Evolutionary conservation across 2,329 filamentous ascomycete species (phyloP), one percentile per base, ranked within the genome.

Genomic region (Sodiomyces alkalinus): DNA sequence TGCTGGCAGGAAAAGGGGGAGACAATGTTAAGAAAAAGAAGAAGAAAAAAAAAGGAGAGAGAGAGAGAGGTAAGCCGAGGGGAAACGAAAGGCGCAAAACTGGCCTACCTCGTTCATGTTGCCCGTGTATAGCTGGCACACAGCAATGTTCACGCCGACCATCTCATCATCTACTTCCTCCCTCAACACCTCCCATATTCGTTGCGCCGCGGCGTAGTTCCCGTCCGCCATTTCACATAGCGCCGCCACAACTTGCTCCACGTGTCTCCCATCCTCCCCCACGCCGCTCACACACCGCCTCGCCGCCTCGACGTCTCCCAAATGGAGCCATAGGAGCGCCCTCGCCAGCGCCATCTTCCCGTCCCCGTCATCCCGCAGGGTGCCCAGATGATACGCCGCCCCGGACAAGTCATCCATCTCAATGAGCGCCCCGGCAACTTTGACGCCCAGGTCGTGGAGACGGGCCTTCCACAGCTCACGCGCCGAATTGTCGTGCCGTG

Each of bases 321-420:
- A 58, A 22, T 81, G 70, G 23, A 94, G 56, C 62, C 75, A 80
- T 19, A 94, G 53, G 20, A 96, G 58, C 3, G 77, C 68, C 35
- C 60, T 63, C 4, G 67, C 57, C 9, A 62, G 50, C 3, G 51
- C 50, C 35, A 65, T 40, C 49, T 56, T 53, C 13, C 51, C 45
- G 41, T 56, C 43, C 13, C 51, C 43, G 3, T 46, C 41, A 11
- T 47, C 49, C 27, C 47, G 55, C 10, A 92, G 49, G 4, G 62
- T 71, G 13, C 60, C 58, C 3, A 98, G 56, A 42, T 92, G 83
- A 17, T 76, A 60, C 1, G 67, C 72, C 0, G 87, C 90, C 4
- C 80, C 82, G 3, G 80, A 72, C 1, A 92, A 48, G 46, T 98
- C 87, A 7, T 83, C 82, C 74, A 94, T 92, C 49, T 90, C 80